These are phyloP conservation scores for Acanthamoeba castellanii DNA, from an alignment of 208 protist species.

Conservation along the genomic window DNA sequence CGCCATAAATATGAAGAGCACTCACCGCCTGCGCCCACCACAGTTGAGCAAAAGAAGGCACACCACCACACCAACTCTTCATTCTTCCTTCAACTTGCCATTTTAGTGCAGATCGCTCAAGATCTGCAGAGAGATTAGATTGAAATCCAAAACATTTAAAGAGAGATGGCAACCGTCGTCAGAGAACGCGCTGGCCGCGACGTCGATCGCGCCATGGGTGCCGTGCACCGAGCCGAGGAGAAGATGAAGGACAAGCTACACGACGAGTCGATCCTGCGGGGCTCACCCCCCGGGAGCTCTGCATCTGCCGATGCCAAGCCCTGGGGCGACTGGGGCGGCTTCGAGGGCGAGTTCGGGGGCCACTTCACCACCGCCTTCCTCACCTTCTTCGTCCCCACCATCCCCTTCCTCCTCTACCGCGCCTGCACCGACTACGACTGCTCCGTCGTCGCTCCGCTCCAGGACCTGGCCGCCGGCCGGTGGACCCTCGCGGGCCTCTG, in stretches of 20 bases:
- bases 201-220: slow-evolving; percentile 1
- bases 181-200: slow-evolving; percentile 9
- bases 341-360: slow-evolving; percentile 58
- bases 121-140: not conserved
- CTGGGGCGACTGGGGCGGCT: slow-evolving; percentile 67
- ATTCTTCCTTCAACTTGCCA: not conserved
- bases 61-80: not conserved
- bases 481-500: slow-evolving; percentile 13
- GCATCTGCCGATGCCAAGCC: not conserved
- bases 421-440: slow-evolving; percentile 62
- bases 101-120: not conserved
- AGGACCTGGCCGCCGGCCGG: not conserved
- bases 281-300: not conserved
- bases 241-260: slow-evolving; percentile 35
- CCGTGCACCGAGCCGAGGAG: not conserved
- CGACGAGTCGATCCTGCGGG: not conserved
- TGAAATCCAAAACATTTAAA: not conserved
- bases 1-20: not conserved
- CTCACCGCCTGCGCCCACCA: not conserved
- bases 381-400: slow-evolving; percentile 61
- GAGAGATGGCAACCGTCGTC: not conserved
- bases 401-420: slow-evolving; percentile 52
- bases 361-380: not conserved
- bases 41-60: not conserved
- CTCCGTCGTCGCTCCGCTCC: not conserved